Evolutionary conservation across 768 basidiomycete species (phyloP).

Genomic region (Cystobasidium tubakii): DNA sequence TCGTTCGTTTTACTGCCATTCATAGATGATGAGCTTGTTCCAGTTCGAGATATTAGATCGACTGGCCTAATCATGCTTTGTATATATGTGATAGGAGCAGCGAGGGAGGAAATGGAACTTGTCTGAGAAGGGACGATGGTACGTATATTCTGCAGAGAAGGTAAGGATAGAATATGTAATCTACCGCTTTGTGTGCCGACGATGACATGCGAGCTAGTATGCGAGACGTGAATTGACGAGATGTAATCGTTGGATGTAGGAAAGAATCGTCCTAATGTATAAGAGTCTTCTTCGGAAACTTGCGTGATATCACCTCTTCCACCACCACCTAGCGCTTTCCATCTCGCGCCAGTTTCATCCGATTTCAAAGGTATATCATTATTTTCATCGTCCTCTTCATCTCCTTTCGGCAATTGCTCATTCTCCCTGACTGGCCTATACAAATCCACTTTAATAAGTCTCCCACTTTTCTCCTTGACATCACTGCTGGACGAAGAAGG

Average conservation of each 20-base stretch:
- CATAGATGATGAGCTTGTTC: constrained; percentile 21
- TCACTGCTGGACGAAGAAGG: neutral
- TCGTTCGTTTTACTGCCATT: neutral
- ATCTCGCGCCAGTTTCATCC: constrained; percentile 41
- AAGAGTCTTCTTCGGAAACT: constrained; percentile 54
- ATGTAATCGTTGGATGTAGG: constrained; percentile 55
- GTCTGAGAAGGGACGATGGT: constrained; percentile 55
- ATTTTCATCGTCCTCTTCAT: constrained; percentile 35
- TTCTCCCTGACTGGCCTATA: neutral
- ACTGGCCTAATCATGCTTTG: constrained; percentile 74
- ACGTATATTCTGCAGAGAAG: constrained; percentile 82
- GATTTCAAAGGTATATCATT: neutral
- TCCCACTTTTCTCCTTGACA: neutral
- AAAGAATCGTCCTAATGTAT: constrained; percentile 1
- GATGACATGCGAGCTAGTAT: constrained; percentile 71
- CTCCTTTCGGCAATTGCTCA: neutral
- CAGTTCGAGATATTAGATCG: constrained; percentile 66
- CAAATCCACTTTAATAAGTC: constrained; percentile 35
- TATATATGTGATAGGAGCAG: constrained; percentile 63
- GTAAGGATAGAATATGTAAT: constrained; percentile 75
- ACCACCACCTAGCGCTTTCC: constrained; percentile 70
- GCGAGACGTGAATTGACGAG: constrained; percentile 66
- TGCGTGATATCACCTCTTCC: constrained; percentile 67
- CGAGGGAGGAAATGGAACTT: constrained; percentile 59
- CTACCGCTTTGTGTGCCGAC: constrained; percentile 69